Percentiles rank a stretch among this genome's conserved stretches.
phyloP scores from a whole-genome alignment of 2,329 filamentous ascomycete species.

The Rutstroemia sp. region DNA sequence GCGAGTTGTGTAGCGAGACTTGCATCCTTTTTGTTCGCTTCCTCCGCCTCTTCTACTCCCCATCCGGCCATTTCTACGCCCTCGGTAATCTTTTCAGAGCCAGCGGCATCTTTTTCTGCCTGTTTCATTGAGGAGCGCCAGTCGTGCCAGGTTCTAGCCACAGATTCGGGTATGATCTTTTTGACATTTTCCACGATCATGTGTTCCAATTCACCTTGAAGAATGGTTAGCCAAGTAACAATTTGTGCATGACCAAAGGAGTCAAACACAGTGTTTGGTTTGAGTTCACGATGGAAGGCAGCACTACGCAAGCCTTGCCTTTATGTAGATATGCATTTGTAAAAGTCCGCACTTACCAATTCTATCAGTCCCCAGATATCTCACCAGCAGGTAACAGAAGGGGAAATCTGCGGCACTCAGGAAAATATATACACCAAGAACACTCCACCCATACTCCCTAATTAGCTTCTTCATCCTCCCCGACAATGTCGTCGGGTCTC shows the following conservation, averaged over 20 bases:
- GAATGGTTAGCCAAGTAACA: neutral
- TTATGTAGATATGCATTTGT: slow-evolving; percentile 1
- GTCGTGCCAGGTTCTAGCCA: slow-evolving; percentile 46
- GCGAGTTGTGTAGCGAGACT: slow-evolving; percentile 83
- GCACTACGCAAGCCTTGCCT: neutral
- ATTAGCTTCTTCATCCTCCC: slow-evolving; percentile 66
- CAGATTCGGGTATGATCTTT: slow-evolving; percentile 50
- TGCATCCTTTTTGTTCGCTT: slow-evolving; percentile 55
- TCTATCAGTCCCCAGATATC: slow-evolving; percentile 72
- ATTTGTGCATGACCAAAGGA: neutral
- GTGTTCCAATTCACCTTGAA: slow-evolving; percentile 54
- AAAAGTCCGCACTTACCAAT: slow-evolving; percentile 54
- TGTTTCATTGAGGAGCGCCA: slow-evolving; percentile 42
- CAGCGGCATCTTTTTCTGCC: slow-evolving; percentile 36
- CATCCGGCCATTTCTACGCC: slow-evolving; percentile 45
- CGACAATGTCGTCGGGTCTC: slow-evolving; percentile 19
- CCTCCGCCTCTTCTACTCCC: slow-evolving; percentile 57
- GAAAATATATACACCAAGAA: slow-evolving; percentile 80
- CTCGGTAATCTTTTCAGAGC: slow-evolving; percentile 38
- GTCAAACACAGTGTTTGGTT: neutral
- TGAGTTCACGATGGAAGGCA: no score
- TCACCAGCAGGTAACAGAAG: slow-evolving; percentile 86
- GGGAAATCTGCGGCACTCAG: slow-evolving; percentile 87
- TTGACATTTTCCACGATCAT: slow-evolving; percentile 54
- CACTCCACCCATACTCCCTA: slow-evolving; percentile 89